Evolutionary conservation across 352 stramenopile species (phyloP), one percentile per base, ranked within the genome.

Genomic region (Phytophthora syringae): DNA sequence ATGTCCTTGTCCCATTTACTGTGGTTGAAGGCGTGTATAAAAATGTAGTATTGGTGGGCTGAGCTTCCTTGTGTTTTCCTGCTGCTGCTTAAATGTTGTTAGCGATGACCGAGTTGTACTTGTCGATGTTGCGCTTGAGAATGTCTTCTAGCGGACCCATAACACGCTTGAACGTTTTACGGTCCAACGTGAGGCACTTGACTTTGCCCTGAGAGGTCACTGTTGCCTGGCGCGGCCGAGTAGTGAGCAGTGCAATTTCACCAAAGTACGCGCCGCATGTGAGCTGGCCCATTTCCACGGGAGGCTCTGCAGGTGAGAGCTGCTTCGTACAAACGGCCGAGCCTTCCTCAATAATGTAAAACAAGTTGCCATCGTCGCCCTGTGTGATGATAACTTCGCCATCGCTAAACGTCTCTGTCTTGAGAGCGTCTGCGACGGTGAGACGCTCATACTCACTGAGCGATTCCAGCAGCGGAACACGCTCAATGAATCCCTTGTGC

Each of bases 211-310:
- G 84, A 25, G 88, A 93, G 18, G 92, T 86, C 28, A 97, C 80
- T 5, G 84, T 97, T 39, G 94, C 94, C 42, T 97, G 90, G 28
- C 94, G 93, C 24, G 93, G 95, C 65, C 98, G 89, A 58, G 90
- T 97, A 18, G 90, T 98, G 34, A 98, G 76, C 58, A 99, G 72
- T 52, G 97, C 97, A 30, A 98, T 92, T 76, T 99, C 97, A 43
- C 96, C 97, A 74, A 99, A 99, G 82, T 97, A 99, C 51, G 97
- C 91, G 42, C 97, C 95, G 27, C 84, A 84, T 12, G 78, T 88
- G 22, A 99, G 74, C 13, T 94, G 80, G 28, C 93, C 97, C 63
- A 99, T 91, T 66, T 97, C 78, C 30, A 81, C 72, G 0, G 86
- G 74, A 2, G 83, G 70, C 2, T 94, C 88, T 18, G 69, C 74